A percentile compares a stretch with the other conserved stretches of the same genome.
These are phyloP conservation scores for Vanilla planifolia DNA, from an alignment of 106 monocot genomes.

Conservation along the genomic window DNA sequence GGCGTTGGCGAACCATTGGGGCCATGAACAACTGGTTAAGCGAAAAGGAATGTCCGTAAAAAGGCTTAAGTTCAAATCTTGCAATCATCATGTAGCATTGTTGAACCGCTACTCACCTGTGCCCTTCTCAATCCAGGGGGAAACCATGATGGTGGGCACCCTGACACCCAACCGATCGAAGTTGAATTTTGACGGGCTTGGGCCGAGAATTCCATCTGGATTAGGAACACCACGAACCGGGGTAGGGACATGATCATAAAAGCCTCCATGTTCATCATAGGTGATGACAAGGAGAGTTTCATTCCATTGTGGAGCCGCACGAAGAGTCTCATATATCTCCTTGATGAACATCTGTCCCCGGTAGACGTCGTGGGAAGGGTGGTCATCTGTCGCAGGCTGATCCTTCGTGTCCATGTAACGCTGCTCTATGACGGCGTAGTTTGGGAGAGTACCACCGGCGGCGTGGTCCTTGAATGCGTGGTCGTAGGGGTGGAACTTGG, in stretches of 20 bases:
- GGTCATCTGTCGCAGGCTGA: slow-evolving; percentile 70
- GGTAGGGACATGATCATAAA: slow-evolving; percentile 74
- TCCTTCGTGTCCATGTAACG: slow-evolving; percentile 56
- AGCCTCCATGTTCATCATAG: slow-evolving; percentile 87
- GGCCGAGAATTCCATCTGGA: slow-evolving; percentile 68
- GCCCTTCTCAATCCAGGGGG: slow-evolving; percentile 91
- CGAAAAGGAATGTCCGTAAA: too few species aligned
- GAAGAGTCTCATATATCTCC: slow-evolving; percentile 64
- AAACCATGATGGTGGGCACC: slow-evolving; percentile 77
- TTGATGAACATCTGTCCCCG: slow-evolving; percentile 84
- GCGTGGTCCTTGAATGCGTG: slow-evolving; percentile 42
- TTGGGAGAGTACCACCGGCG: slow-evolving; percentile 42
- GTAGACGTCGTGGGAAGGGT: slow-evolving; percentile 87
- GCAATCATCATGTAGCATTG: too few species aligned
- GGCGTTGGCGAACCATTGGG: slow-evolving; percentile 59
- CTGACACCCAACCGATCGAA: slow-evolving; percentile 72
- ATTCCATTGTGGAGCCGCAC: slow-evolving; percentile 80
- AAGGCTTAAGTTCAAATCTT: too few species aligned
- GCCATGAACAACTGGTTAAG: slow-evolving; percentile 78
- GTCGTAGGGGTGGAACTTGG: slow-evolving; percentile 45
- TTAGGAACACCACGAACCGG: slow-evolving; percentile 59
- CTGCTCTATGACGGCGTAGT: slow-evolving; percentile 82
- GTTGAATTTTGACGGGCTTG: slow-evolving; percentile 47
- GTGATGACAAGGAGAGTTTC: slow-evolving; percentile 61
- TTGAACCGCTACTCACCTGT: slow-evolving; percentile 33